Evolutionary conservation across 495 filamentous ascomycete species (phyloP).

Genomic region (Aspergillus saccharolyticus): DNA sequence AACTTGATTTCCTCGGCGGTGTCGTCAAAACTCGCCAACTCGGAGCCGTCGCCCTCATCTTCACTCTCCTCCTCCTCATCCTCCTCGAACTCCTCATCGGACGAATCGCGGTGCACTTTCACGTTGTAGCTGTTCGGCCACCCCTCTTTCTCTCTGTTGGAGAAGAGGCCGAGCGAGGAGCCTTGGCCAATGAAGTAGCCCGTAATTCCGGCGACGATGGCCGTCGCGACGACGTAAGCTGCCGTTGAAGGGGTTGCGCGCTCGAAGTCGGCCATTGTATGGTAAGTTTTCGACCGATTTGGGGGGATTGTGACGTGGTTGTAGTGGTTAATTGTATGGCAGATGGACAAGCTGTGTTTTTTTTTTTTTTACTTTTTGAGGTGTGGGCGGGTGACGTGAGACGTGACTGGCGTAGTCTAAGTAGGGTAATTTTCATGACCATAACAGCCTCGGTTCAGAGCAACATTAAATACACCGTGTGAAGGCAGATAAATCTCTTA

Average conservation of each 20-base stretch:
- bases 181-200: constrained; percentile 62
- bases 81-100: constrained; percentile 32
- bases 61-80: constrained; percentile 25
- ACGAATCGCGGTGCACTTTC: constrained; percentile 43
- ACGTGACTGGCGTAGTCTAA: neutral
- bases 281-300: neutral
- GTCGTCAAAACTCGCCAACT: constrained; percentile 42
- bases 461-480: too few relatives aligned
- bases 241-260: constrained; percentile 42
- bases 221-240: constrained; percentile 56
- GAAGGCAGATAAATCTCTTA: too few relatives aligned
- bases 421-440: neutral
- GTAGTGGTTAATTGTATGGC: neutral
- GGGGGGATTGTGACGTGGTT: neutral
- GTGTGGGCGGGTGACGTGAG: constrained; percentile 1
- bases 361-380: neutral
- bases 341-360: neutral
- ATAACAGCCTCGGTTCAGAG: too few relatives aligned
- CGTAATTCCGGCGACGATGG: constrained; percentile 57
- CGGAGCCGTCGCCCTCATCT: constrained; percentile 38
- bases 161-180: constrained; percentile 43
- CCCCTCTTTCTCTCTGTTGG: constrained; percentile 34
- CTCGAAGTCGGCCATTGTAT: constrained; percentile 39
- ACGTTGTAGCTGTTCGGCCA: constrained; percentile 52
- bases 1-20: constrained; percentile 84